Conservation (phyloP, 768 basidiomycete genomes). For the Suillus paluster region DNA sequence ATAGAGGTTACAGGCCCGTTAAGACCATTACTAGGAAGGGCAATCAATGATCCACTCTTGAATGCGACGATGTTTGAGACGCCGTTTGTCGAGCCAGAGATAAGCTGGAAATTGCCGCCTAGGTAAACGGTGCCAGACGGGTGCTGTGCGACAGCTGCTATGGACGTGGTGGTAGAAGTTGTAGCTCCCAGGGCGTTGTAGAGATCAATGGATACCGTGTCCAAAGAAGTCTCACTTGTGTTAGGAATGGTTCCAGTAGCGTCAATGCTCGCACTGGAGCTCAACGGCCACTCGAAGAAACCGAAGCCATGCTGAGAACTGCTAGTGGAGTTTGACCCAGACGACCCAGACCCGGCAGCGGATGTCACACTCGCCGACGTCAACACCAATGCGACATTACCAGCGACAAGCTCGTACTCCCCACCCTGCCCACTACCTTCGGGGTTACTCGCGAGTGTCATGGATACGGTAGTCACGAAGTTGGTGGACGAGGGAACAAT, state of each 20-base stretch:
- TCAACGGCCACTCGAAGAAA: conserved; percentile 86
- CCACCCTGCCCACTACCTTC: conserved; percentile 64
- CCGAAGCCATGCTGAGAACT: conserved; percentile 66
- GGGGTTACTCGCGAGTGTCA: conserved; percentile 73
- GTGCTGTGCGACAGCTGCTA: conserved; percentile 67
- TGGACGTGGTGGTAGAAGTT: conserved; percentile 37
- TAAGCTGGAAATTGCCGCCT: conserved; percentile 75
- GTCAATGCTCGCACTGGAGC: conserved; percentile 48
- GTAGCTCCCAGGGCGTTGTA: conserved; percentile 61
- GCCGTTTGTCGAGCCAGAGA: conserved; percentile 57
- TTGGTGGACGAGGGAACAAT: conserved; percentile 73
- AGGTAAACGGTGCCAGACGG: conserved; percentile 69
- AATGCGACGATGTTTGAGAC: conserved; percentile 75
- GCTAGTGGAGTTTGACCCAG: conserved; percentile 36
- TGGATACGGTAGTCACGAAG: conserved; percentile 75
- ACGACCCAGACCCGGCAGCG: conserved; percentile 30
- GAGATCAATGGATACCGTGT: conserved; percentile 63
- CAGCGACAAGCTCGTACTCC: conserved; percentile 84
- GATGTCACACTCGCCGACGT: conserved; percentile 58
- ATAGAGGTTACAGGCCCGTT: conserved; percentile 79
- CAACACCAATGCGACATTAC: conserved; percentile 80
- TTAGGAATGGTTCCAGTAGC: conserved; percentile 69
- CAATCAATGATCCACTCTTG: conserved; percentile 57
- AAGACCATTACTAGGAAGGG: conserved; percentile 69
- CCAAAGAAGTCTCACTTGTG: conserved; percentile 68